A percentile compares a stretch with the other conserved stretches of the same genome.
phyloP scores from a whole-genome alignment of 108 stramenopile species.

The Mayamaea pseudoterrestris region DNA sequence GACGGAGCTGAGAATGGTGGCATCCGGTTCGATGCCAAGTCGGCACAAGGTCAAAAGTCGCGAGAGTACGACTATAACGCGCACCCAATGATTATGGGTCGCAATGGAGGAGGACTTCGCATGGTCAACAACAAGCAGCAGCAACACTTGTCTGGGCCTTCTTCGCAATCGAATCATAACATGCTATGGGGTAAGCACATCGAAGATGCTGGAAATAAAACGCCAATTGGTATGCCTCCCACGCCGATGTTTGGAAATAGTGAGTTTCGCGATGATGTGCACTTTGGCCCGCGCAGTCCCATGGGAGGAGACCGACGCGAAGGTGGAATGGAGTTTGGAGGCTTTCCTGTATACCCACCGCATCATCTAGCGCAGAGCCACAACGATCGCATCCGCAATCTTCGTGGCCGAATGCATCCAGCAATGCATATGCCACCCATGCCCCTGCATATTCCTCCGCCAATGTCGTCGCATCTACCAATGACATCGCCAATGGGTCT shows the following conservation, averaged over 20 bases:
- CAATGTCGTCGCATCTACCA: constrained; percentile 53
- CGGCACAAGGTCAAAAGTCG: constrained; percentile 19
- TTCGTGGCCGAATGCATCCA: constrained; percentile 57
- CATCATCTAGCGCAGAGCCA: constrained; percentile 19
- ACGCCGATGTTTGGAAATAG: constrained; percentile 30
- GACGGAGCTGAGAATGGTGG: constrained; percentile 37
- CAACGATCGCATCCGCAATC: constrained; percentile 64
- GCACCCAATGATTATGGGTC: constrained; percentile 12
- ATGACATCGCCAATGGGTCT: constrained; percentile 63
- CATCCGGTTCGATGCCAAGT: constrained; percentile 20
- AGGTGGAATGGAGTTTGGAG: background rate
- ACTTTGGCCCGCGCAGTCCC: constrained; percentile 21
- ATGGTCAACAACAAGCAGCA: background rate
- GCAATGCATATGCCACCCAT: constrained; percentile 37
- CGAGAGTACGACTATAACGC: constrained; percentile 27
- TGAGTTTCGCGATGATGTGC: constrained; percentile 1
- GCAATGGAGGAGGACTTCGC: background rate
- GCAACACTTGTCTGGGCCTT: too few relatives aligned
- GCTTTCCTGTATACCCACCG: constrained; percentile 1
- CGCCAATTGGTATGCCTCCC: constrained; percentile 18
- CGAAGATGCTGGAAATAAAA: background rate
- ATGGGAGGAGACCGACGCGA: constrained; percentile 8
- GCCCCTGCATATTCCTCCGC: constrained; percentile 61
- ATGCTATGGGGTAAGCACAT: constrained; percentile 1
- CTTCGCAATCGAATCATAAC: too few relatives aligned